Base-by-base conservation (phyloP, 2,329 filamentous ascomycete genomes). In the Fusarium citri region DNA sequence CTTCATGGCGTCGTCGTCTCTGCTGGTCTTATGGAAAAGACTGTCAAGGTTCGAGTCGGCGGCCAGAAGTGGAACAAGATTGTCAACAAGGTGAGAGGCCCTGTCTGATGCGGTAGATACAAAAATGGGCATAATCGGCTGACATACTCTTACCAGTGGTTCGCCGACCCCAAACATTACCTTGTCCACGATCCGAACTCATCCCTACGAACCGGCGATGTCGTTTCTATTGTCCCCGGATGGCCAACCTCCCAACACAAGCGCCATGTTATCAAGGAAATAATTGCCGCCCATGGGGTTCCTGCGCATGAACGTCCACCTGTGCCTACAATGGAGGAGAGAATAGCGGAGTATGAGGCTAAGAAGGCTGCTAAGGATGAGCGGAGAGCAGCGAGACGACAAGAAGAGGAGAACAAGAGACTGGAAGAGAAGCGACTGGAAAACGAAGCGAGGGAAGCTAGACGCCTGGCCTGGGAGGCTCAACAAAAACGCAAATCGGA, bases 111-210 rank as follows among this genome's bases (percentile, higher is more conserved):
- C 5, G 18, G n/a, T n/a, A 23, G 25, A 14, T 8, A 25, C 18
- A 25, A 40, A 34, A 16, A 18, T 43, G 23, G 3, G 12, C 12
- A 6, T 16, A 14, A 37, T n/a, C 4, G 23, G 22, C 55, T 40
- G 40, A 62, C 34, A 43, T 22, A 14, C 10, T 30, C 8, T 37
- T 20, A n/a, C 30, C 86, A 82, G 81, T 81, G 78, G 82, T 94
- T 92, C 79, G 86, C 89, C 74, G 82, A 86, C 46, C 87, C 88
- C 23, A 83, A 86, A 69, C 86, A 88, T 71, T 86, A 91, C 77
- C 88, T 95, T 30, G 92, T 94, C 40, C 91, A 94, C 83, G 93
- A 96, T 79, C 93, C 93, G 28, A 88, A 88, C 78, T 87, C 89
- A 72, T 94, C 91, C 26, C 86, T 94, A 40, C 86, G 89, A 61